Percentiles rank a stretch among this genome's conserved stretches.
Conservation (phyloP, 768 basidiomycete species). For the Termitomyces sp. region DNA sequence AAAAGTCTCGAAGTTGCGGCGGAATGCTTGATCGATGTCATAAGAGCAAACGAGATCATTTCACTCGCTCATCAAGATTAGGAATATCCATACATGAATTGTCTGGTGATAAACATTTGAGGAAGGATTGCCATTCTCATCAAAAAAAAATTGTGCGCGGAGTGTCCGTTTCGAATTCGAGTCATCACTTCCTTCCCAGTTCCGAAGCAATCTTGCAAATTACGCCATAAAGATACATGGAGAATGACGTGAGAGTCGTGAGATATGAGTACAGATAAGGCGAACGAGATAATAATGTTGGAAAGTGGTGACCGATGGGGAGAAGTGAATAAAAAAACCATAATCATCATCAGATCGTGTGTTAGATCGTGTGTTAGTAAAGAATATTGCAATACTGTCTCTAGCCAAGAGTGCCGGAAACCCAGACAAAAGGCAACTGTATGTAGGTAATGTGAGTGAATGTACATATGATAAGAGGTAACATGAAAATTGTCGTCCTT, state of each 20-base stretch:
- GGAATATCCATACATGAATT: background rate
- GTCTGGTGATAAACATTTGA: background rate
- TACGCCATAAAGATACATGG: background rate
- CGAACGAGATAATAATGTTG: background rate
- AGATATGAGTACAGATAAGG: background rate
- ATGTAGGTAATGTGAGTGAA: background rate
- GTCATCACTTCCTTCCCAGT: background rate
- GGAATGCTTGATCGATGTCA: background rate
- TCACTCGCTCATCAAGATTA: background rate
- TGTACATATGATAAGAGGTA: background rate
- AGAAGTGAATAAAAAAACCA: background rate
- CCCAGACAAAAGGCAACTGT: background rate
- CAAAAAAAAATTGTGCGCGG: background rate
- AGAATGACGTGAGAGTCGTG: background rate
- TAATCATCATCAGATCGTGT: background rate
- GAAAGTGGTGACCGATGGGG: background rate
- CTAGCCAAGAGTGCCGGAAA: background rate
- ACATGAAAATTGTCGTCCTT: background rate
- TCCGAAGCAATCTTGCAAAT: background rate
- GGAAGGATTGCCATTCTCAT: background rate
- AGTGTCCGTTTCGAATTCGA: background rate
- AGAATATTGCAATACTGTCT: background rate
- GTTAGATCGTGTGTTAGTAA: background rate
- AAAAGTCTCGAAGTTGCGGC: background rate
- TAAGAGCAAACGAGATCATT: background rate